Conservation (phyloP, 2,329 filamentous ascomycete genomes). For the Apiospora koreana region DNA sequence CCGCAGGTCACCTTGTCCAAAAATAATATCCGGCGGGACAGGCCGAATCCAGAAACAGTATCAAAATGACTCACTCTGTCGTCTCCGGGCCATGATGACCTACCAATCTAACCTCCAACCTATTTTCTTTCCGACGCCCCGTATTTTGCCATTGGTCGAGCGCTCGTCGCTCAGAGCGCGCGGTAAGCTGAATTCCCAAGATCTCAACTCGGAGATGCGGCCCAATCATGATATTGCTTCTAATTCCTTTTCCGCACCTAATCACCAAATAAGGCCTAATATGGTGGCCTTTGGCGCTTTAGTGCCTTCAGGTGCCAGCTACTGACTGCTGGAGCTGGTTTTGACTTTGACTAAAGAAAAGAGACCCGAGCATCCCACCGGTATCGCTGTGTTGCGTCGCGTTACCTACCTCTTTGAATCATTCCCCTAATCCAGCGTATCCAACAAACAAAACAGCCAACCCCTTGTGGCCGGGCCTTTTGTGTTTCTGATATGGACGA, state of each 20-base stretch:
- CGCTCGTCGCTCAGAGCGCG: too few relatives aligned
- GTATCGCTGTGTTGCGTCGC: background rate
- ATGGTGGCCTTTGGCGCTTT: background rate
- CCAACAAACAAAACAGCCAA: background rate
- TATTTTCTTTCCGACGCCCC: background rate
- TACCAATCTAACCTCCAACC: background rate
- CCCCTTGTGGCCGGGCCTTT: background rate
- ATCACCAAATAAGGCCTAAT: background rate
- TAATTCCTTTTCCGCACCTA: background rate
- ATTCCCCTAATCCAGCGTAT: background rate
- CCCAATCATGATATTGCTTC: background rate
- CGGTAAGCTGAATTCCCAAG: background rate
- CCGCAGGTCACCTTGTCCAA: background rate
- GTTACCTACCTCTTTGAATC: background rate
- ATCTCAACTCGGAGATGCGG: background rate
- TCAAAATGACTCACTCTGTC: background rate
- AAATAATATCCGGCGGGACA: background rate
- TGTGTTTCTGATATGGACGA: background rate
- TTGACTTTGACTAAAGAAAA: background rate
- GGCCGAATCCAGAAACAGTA: background rate
- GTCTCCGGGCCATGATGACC: background rate
- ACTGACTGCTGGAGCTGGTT: background rate
- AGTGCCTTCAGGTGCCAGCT: background rate
- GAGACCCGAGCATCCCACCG: background rate
- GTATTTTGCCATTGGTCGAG: background rate